phyloP scores from a whole-genome alignment of 2,329 filamentous ascomycete species.

The Botrytis fragariae region DNA sequence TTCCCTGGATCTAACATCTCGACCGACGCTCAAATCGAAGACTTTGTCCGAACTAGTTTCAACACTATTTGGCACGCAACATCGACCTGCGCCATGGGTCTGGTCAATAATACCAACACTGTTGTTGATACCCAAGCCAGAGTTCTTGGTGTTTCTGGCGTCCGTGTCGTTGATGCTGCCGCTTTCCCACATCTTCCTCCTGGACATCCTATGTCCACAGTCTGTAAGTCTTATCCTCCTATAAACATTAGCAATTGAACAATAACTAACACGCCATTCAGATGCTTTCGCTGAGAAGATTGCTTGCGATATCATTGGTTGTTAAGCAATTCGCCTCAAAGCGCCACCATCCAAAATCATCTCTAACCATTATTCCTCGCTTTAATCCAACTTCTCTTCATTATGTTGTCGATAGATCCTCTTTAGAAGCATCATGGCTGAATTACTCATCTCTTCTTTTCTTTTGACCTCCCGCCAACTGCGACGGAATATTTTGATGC shows the following conservation, averaged over 20 bases:
- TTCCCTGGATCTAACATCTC: slow-evolving; percentile 25
- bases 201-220: slow-evolving; percentile 44
- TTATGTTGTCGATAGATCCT: neutral
- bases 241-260: neutral
- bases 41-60: slow-evolving; percentile 34
- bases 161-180: slow-evolving; percentile 33
- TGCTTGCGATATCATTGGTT: slow-evolving; percentile 27
- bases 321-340: neutral
- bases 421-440: neutral
- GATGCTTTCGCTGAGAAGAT: slow-evolving; percentile 47
- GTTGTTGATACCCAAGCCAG: slow-evolving; percentile 30
- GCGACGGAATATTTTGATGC: slow-evolving; percentile 2
- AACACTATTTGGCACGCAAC: slow-evolving; percentile 49
- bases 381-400: neutral
- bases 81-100: slow-evolving; percentile 58
- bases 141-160: slow-evolving; percentile 28
- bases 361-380: neutral
- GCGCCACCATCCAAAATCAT: neutral
- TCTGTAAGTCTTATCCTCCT: slow-evolving; percentile 37
- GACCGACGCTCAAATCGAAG: slow-evolving; percentile 30
- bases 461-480: neutral
- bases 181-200: slow-evolving; percentile 37
- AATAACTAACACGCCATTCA: slow-evolving; percentile 15
- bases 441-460: neutral
- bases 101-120: slow-evolving; percentile 39